These are phyloP conservation scores for Suhomyces prunicola DNA, from an alignment of 805 yeast genomes.

Conservation along the genomic window DNA sequence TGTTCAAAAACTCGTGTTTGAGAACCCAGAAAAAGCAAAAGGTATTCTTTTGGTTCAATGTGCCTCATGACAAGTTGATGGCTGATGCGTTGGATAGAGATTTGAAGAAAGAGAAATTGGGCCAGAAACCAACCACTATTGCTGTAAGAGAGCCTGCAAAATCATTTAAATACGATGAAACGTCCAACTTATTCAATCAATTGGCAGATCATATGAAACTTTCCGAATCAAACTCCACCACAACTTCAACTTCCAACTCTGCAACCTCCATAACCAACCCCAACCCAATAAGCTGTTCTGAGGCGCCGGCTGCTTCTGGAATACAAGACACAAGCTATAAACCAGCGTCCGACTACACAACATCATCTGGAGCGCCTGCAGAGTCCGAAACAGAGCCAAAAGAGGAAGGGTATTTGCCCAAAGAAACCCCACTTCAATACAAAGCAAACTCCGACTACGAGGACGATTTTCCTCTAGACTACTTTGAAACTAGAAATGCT, in stretches of 20 bases:
- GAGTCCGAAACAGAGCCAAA: constrained; percentile 3
- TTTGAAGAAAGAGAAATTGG: constrained; percentile 66
- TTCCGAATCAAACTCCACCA: neutral
- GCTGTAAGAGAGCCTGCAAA: constrained; percentile 76
- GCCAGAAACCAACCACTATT: constrained; percentile 66
- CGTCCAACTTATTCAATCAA: constrained; percentile 52
- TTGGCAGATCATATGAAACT: constrained; percentile 39
- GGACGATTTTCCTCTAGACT: constrained; percentile 72
- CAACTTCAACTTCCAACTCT: neutral
- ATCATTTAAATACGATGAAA: constrained; percentile 65
- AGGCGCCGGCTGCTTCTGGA: neutral
- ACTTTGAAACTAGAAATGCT: constrained; percentile 47
- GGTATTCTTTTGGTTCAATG: constrained; percentile 95
- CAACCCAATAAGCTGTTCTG: neutral
- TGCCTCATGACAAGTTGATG: constrained; percentile 88
- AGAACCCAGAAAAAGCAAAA: constrained; percentile 96
- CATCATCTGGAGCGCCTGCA: neutral
- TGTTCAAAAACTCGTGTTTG: constrained; percentile 81
- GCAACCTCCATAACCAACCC: neutral
- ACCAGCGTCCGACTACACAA: constrained; percentile 14
- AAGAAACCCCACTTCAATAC: constrained; percentile 23
- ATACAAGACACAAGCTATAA: neutral
- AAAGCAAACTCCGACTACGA: constrained; percentile 36
- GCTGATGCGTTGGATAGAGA: constrained; percentile 93
- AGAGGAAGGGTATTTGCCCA: constrained; percentile 7